Percentiles rank a stretch among this genome's conserved stretches.
These are phyloP conservation scores for Vachellia pachyceras DNA, from an alignment of 306 rosid genomes.

Conservation along the genomic window DNA sequence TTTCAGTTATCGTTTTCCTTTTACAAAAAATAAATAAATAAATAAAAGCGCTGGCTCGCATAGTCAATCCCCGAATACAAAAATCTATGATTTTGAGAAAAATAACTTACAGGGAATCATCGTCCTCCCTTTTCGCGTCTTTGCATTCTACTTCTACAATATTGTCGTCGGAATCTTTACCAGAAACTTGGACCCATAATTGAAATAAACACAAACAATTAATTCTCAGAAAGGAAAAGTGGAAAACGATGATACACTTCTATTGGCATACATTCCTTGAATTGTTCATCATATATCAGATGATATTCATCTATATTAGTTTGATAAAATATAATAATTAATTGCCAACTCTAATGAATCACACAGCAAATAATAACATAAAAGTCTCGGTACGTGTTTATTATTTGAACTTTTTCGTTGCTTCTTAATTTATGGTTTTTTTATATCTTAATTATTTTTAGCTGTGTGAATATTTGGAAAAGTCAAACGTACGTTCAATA, in stretches of 20 bases:
- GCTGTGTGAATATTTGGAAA: no score
- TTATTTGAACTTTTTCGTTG: no score
- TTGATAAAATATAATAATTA: background rate
- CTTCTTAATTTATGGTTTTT: background rate
- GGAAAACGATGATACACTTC: background rate
- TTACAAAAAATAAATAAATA: background rate
- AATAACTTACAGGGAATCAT: conserved; percentile 63
- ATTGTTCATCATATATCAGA: background rate
- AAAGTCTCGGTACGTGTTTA: background rate
- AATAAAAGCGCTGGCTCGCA: no score
- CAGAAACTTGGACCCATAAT: conserved; percentile 48
- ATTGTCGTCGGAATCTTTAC: conserved; percentile 47
- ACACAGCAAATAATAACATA: background rate
- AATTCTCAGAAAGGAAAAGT: background rate
- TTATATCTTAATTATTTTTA: no score
- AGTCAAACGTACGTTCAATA: no score
- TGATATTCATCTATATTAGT: no score
- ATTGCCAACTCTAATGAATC: no score
- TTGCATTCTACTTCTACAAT: conserved; percentile 39
- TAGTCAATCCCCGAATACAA: background rate
- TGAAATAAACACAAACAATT: background rate
- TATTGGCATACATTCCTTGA: background rate
- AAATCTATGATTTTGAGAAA: background rate
- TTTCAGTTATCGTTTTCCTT: background rate
- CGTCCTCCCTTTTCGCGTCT: conserved; percentile 47